Conservation (phyloP, 768 basidiomycete species). For the Rhizopogon salebrosus region DNA sequence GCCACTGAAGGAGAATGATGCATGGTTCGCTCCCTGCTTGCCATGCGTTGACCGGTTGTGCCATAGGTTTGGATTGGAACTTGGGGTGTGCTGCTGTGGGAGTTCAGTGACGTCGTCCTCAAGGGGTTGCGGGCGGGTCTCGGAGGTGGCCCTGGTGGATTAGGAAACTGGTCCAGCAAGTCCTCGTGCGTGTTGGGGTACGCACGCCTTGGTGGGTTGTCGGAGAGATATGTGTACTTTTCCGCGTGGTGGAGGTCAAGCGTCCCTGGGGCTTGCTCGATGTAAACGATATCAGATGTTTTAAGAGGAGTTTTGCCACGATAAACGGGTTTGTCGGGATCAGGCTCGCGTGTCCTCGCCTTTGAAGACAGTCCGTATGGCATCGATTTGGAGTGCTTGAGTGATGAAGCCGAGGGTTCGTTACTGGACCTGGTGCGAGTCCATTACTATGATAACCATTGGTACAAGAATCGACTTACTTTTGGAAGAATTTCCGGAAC, state of each 20-base stretch:
- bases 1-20: slow-evolving; percentile 6
- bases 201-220: neutral
- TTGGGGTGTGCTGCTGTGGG: neutral
- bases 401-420: neutral
- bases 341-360: neutral
- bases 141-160: slow-evolving; percentile 1
- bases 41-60: neutral
- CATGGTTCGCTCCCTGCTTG: neutral
- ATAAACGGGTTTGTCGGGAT: slow-evolving; percentile 5
- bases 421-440: neutral
- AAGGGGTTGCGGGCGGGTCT: slow-evolving; percentile 3
- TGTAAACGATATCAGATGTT: slow-evolving; percentile 3
- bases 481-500: slow-evolving; percentile 6
- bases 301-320: slow-evolving; percentile 10
- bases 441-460: neutral
- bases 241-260: neutral
- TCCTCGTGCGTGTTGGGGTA: neutral
- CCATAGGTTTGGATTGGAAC: neutral
- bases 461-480: slow-evolving; percentile 2
- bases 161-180: slow-evolving; percentile 7
- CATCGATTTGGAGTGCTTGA: slow-evolving; percentile 12
- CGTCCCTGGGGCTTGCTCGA: slow-evolving; percentile 2
- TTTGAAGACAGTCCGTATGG: slow-evolving; percentile 3
- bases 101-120: neutral
- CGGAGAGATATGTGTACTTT: neutral